Evolutionary conservation across 1,284 basidiomycete genomes (phyloP).

Genomic region (Sanghuangporus weigelae): DNA sequence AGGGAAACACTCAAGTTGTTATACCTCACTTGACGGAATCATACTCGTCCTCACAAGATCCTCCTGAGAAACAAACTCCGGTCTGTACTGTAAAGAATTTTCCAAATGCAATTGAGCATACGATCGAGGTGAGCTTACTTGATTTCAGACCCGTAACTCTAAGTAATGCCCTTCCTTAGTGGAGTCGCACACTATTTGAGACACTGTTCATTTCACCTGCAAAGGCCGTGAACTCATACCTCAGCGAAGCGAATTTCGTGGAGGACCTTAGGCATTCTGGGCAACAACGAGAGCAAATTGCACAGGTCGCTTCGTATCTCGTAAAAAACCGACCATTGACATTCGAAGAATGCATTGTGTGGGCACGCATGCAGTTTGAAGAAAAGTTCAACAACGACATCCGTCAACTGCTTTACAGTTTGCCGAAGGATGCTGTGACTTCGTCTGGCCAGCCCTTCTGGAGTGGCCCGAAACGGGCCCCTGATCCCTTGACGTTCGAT

Average conservation of each 20-base stretch:
- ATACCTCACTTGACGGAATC: constrained; percentile 96
- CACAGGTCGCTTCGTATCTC: constrained; percentile 87
- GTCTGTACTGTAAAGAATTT: constrained; percentile 99
- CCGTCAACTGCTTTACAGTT: constrained; percentile 87
- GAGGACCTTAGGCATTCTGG: constrained; percentile 89
- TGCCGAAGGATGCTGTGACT: constrained; percentile 91
- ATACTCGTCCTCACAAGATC: constrained; percentile 97
- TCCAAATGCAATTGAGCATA: constrained; percentile 98
- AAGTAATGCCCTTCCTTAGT: constrained; percentile 42
- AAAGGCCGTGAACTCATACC: constrained; percentile 93
- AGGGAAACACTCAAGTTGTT: constrained; percentile 97
- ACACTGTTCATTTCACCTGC: constrained; percentile 91
- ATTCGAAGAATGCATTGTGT: constrained; percentile 96
- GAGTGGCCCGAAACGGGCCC: constrained; percentile 97
- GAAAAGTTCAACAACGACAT: constrained; percentile 94
- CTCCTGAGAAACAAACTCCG: constrained; percentile 97
- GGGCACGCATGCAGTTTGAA: constrained; percentile 97
- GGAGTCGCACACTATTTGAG: constrained; percentile 94
- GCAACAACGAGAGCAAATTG: constrained; percentile 86
- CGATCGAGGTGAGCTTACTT: constrained; percentile 72
- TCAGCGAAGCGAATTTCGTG: constrained; percentile 94
- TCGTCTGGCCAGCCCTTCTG: constrained; percentile 93
- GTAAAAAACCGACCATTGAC: constrained; percentile 91
- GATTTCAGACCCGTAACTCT: not conserved
- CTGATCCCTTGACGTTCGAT: constrained; percentile 88